These are phyloP conservation scores for Acanthamoeba quina DNA, from an alignment of 208 protist genomes.

Conservation along the genomic window DNA sequence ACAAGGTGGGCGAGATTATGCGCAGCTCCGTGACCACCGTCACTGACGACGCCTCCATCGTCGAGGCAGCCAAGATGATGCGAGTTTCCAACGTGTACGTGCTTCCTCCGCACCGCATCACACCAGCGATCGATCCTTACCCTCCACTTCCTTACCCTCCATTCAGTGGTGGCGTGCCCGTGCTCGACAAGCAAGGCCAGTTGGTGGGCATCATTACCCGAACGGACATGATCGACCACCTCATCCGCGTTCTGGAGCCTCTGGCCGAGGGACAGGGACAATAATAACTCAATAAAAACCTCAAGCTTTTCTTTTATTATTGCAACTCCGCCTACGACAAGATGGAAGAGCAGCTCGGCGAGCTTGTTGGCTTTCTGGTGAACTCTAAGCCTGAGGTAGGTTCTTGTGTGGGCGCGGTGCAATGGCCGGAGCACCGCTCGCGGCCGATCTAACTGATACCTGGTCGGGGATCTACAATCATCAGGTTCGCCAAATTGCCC, in stretches of 20 bases:
- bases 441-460: too few species aligned
- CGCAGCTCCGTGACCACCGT: constrained; percentile 72
- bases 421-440: background rate
- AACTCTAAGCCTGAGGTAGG: constrained; percentile 67
- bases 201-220: constrained; percentile 77
- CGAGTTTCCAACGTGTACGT: constrained; percentile 76
- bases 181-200: constrained; percentile 72
- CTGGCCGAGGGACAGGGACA: constrained; percentile 2
- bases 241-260: constrained; percentile 81
- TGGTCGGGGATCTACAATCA: background rate
- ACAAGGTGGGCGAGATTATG: constrained; percentile 76
- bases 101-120: background rate
- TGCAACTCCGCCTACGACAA: background rate
- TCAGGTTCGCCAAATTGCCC: constrained; percentile 68
- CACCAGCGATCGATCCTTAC: background rate
- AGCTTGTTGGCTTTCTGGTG: constrained; percentile 68
- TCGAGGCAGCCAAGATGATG: constrained; percentile 79
- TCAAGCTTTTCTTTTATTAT: background rate
- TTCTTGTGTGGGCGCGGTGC: background rate
- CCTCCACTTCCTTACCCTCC: background rate
- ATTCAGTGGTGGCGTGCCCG: constrained; percentile 75
- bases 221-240: constrained; percentile 78
- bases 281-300: background rate
- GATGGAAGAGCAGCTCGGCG: constrained; percentile 58
- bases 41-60: constrained; percentile 71